Percentiles rank a stretch among this genome's conserved stretches.
Conservation (phyloP, 257 asterid species). For the Capsicum rhomboideum region DNA sequence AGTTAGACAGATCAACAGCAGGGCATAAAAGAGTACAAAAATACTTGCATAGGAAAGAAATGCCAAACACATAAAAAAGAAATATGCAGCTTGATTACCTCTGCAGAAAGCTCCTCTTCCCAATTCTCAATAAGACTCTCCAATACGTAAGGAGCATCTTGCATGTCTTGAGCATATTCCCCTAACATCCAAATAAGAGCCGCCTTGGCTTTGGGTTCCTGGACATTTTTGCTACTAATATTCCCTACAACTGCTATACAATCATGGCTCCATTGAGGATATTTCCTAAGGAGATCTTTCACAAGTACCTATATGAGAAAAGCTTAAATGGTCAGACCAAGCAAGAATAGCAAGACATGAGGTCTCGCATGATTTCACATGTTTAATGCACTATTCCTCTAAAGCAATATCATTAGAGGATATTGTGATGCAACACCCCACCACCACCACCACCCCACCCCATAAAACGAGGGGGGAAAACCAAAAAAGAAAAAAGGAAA, state of each 20-base stretch:
- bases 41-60: background rate
- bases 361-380: background rate
- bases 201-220: slow-evolving; percentile 97
- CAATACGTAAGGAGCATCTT: slow-evolving; percentile 86
- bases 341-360: slow-evolving; percentile 1
- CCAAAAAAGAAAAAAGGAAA: background rate
- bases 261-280: slow-evolving; percentile 99
- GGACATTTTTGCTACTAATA: slow-evolving; percentile 91
- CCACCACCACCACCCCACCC: background rate
- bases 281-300: slow-evolving; percentile 95
- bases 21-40: background rate
- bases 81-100: slow-evolving; percentile 37
- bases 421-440: background rate
- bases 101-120: slow-evolving; percentile 96
- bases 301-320: slow-evolving; percentile 72
- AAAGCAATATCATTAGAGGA: background rate
- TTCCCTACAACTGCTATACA: slow-evolving; percentile 98
- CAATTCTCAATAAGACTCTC: slow-evolving; percentile 86
- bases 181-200: slow-evolving; percentile 99
- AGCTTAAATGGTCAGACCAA: background rate
- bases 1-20: background rate
- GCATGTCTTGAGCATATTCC: slow-evolving; percentile 99
- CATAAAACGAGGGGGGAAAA: too few species aligned
- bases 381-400: background rate
- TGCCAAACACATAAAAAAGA: background rate